Evolutionary conservation across 106 monocot species (phyloP).

Genomic region (Dendrobium officinale): DNA sequence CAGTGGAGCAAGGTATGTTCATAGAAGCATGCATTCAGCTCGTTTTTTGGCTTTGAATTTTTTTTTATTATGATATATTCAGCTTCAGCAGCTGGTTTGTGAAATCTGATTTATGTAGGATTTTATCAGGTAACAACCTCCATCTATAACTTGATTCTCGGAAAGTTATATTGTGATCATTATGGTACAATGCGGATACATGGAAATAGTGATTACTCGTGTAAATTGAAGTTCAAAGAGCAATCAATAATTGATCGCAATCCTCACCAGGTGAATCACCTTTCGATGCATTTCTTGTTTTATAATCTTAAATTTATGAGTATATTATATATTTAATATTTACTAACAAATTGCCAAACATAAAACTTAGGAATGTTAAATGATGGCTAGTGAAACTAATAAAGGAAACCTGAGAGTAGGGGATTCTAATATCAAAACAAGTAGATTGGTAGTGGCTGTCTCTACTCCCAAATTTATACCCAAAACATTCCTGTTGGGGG

Average conservation of each 20-base stretch:
- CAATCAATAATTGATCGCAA: slow-evolving; percentile 89
- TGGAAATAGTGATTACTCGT: slow-evolving; percentile 71
- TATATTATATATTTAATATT: not conserved
- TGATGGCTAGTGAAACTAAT: too few relatives aligned
- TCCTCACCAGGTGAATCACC: slow-evolving; percentile 64
- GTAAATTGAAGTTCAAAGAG: slow-evolving; percentile 86
- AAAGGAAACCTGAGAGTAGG: too few relatives aligned
- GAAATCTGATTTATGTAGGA: slow-evolving; percentile 2
- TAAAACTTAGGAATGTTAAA: not conserved
- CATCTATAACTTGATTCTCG: slow-evolving; percentile 85
- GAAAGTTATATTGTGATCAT: slow-evolving; percentile 88
- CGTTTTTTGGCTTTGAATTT: not conserved
- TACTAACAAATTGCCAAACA: not conserved
- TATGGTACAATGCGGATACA: slow-evolving; percentile 91
- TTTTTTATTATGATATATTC: not conserved
- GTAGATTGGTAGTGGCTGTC: too few relatives aligned
- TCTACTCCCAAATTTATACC: too few relatives aligned
- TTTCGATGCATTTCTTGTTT: not conserved
- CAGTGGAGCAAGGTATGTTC: slow-evolving; percentile 94
- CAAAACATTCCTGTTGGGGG: too few relatives aligned
- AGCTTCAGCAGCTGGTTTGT: not conserved
- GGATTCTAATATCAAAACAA: too few relatives aligned
- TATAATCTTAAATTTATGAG: not conserved
- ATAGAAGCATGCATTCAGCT: slow-evolving; percentile 2
- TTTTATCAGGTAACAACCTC: slow-evolving; percentile 66